Evolutionary conservation across 2,329 filamentous ascomycete species (phyloP), one percentile per base, ranked within the genome.

Genomic region (Chaetoscypha palmicola): DNA sequence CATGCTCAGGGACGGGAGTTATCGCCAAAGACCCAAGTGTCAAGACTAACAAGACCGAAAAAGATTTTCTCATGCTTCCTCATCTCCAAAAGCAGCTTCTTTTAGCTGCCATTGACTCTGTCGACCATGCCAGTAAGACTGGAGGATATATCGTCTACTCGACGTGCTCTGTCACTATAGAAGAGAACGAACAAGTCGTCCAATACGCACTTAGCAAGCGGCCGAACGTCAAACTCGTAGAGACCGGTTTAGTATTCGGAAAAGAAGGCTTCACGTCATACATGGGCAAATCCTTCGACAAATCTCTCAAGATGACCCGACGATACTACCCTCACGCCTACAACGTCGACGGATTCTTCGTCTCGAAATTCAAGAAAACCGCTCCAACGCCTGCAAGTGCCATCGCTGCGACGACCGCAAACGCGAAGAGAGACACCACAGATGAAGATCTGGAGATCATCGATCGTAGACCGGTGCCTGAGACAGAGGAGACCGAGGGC

Each of bases 271-370:
- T 97, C 73, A 88, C 82, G 12, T 85, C 77, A 64, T 96, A 83
- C 68, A 85, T 85, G 72, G 86, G 89, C 67, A 97, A 97, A 74
- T 80, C 78, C 47, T 98, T 98, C 68, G 85, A 94, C 62, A 76
- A 84, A 4, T 85, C 79, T 54, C 79, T 98, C 71, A 86, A 83
- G 60, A 72, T 90, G 62, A 90, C 89, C 12, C 74, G 87, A 52
- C 74, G 90, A 45, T 95, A 88, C 71, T 95, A 94, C 67, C 88
- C 89, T 1, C 88, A 95, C 64, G 77, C 84, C 16, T 88, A 92
- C 71, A 95, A 96, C 68, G 89, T 98, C 24, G 92, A 97, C 64
- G 92, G 92, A 52, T 98, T 98, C 80, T 98, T 89, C 64, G 92
- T 98, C 49, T 87, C 89, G 60, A 98, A 98, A 67, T 85, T 98